Evolutionary conservation across 2,329 filamentous ascomycete genomes (phyloP), one percentile per base, ranked within the genome.

Genomic region (Beauveria brongniartii): DNA sequence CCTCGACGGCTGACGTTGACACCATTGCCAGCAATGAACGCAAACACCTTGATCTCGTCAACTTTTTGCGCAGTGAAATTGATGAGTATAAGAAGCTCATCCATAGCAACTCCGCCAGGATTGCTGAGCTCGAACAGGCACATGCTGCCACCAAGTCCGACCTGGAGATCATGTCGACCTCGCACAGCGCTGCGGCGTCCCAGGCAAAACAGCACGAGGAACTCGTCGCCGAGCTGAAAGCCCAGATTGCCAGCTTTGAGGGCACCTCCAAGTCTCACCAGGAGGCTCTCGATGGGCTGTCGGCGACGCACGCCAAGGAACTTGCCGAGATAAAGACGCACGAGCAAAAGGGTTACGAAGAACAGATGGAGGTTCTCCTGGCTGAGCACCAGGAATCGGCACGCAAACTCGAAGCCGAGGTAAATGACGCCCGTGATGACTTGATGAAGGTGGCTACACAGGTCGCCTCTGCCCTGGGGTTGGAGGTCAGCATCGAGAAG

Each of bases 51-150:
- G 78, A 82, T 41, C 75, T 87, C 53, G 76, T 90, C 40, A 76
- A 79, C 41, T 79, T 78, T 50, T 75, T 97, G 47, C 88, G 89
- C 64, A 80, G 76, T 62, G 88, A 96, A 70, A 87, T 97, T 58
- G 86, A 92, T 56, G 86, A 91, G 69, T 92, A 96, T 75, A 92
- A 90, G 75, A 77, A 81, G 3, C 83, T 89, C 43, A 87, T 95
- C 67, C 81, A 82, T 64, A 81, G 78, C 65, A 90, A 92, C 67
- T 79, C 85, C 14, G 71, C 81, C 44, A 90, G 87, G 67, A 86
- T 96, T 34, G 80, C 85, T 3, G 83, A 89, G 65, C 80, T 96
- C 16, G 91, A 96, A 72, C 76, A 86, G 64, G 83, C 87, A 4
- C 88, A 95, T 69, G 73, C 82, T 37, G 80, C 81, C 28, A 83